These are phyloP conservation scores for Maudiozyma saulgeensis DNA, from an alignment of 805 yeast genomes.

Conservation along the genomic window DNA sequence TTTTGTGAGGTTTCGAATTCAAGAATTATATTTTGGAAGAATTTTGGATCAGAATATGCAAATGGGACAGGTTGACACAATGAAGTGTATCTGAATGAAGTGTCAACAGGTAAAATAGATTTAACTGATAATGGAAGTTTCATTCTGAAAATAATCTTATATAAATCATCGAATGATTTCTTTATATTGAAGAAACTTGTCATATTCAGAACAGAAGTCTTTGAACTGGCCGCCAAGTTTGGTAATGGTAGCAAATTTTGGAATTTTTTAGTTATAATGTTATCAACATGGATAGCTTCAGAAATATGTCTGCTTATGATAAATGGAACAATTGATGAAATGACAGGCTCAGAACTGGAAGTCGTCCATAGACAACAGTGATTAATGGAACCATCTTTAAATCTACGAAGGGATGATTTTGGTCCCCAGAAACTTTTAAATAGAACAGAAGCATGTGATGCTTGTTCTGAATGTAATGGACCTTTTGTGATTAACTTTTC, in stretches of 20 bases:
- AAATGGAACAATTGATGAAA: conserved; percentile 54
- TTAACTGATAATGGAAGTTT: conserved; percentile 64
- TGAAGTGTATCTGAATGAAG: conserved; percentile 70
- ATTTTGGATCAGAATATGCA: conserved; percentile 65
- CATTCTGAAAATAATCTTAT: conserved; percentile 41
- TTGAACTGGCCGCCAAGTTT: conserved; percentile 45
- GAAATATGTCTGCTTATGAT: conserved; percentile 55
- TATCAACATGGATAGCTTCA: conserved; percentile 26
- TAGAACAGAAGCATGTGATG: conserved; percentile 42
- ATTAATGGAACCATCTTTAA: conserved; percentile 82
- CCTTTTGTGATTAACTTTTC: conserved; percentile 84
- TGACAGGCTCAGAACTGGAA: conserved; percentile 49
- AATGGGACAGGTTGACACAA: conserved; percentile 73
- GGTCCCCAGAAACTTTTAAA: conserved; percentile 88
- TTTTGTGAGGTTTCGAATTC: conserved; percentile 84
- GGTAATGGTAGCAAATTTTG: conserved; percentile 50
- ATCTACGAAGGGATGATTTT: conserved; percentile 76
- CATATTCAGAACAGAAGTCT: conserved; percentile 40
- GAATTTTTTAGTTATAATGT: conserved; percentile 35
- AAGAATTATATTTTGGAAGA: conserved; percentile 68
- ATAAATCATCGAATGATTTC: conserved; percentile 49
- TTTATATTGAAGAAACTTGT: conserved; percentile 35
- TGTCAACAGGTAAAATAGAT: conserved; percentile 62
- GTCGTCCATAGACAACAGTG: conserved; percentile 84
- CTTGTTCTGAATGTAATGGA: conserved; percentile 54